Conservation (phyloP, 2,329 filamentous ascomycete genomes). For the Trichophyton benhamiae region DNA sequence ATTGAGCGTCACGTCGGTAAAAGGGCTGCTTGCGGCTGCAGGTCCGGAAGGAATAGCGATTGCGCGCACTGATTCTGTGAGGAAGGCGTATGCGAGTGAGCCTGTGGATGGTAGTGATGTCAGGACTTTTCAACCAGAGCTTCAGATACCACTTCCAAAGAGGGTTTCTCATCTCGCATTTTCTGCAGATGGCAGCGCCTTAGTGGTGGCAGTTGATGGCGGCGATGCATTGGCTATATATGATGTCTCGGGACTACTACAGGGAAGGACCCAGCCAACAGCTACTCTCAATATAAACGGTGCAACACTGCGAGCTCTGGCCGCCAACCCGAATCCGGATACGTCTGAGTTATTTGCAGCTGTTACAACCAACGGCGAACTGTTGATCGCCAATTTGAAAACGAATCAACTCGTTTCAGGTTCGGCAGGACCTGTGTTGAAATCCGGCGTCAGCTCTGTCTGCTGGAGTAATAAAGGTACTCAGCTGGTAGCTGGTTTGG, state of each 20-base stretch:
- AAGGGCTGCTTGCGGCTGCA: slow-evolving; percentile 74
- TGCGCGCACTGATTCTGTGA: slow-evolving; percentile 62
- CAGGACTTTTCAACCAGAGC: slow-evolving; percentile 59
- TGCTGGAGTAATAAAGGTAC: slow-evolving; percentile 92
- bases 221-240: slow-evolving; percentile 77
- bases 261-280: slow-evolving; percentile 53
- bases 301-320: slow-evolving; percentile 57
- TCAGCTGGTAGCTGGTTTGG: slow-evolving; percentile 76
- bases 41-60: slow-evolving; percentile 69
- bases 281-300: slow-evolving; percentile 69
- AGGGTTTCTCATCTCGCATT: slow-evolving; percentile 82
- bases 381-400: slow-evolving; percentile 72
- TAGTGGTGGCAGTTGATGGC: slow-evolving; percentile 70
- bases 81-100: slow-evolving; percentile 57
- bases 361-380: slow-evolving; percentile 65
- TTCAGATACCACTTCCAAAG: slow-evolving; percentile 58
- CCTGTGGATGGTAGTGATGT: slow-evolving; percentile 49
- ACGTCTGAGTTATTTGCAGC: slow-evolving; percentile 55
- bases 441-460: slow-evolving; percentile 64
- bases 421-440: slow-evolving; percentile 53
- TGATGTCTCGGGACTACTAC: slow-evolving; percentile 55
- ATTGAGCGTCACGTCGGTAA: slow-evolving; percentile 65
- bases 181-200: slow-evolving; percentile 72
- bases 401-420: slow-evolving; percentile 47
- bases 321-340: slow-evolving; percentile 80